phyloP scores from a whole-genome alignment of 805 yeast species.

The Blastobotrys americana region DNA sequence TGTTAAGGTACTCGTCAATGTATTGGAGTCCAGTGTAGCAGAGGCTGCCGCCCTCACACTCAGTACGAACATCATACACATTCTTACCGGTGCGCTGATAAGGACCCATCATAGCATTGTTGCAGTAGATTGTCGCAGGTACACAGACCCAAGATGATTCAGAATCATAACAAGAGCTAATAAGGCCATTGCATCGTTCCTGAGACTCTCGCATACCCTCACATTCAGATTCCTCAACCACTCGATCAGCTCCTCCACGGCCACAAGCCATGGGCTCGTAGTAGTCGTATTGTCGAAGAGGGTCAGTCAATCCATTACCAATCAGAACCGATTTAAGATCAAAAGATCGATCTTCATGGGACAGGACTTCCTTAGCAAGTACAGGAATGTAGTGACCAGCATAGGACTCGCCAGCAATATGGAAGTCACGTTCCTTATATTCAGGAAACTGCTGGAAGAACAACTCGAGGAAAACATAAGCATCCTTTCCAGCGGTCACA shows the following conservation, averaged over 20 bases:
- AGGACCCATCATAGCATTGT: slow-evolving; percentile 73
- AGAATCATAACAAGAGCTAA: slow-evolving; percentile 69
- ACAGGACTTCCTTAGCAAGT: slow-evolving; percentile 52
- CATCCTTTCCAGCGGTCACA: slow-evolving; percentile 83
- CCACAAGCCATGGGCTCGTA: slow-evolving; percentile 96
- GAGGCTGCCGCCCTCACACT: slow-evolving; percentile 55
- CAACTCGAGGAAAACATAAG: slow-evolving; percentile 75
- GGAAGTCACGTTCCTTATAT: slow-evolving; percentile 73
- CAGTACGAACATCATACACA: slow-evolving; percentile 82
- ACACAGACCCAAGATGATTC: slow-evolving; percentile 78
- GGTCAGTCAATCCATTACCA: slow-evolving; percentile 92
- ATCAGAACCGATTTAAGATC: slow-evolving; percentile 75
- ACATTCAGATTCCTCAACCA: slow-evolving; percentile 74
- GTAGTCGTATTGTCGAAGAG: slow-evolving; percentile 69
- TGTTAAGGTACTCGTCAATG: slow-evolving; percentile 73
- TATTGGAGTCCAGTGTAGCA: slow-evolving; percentile 78
- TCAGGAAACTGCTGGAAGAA: slow-evolving; percentile 86
- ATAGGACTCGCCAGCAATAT: slow-evolving; percentile 90
- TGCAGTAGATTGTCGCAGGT: slow-evolving; percentile 88
- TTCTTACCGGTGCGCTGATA: slow-evolving; percentile 81
- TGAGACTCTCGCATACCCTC: slow-evolving; percentile 55
- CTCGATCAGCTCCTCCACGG: slow-evolving; percentile 72
- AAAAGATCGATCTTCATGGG: slow-evolving; percentile 54
- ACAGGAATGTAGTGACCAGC: slow-evolving; percentile 95
- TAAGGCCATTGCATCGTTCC: slow-evolving; percentile 71